Evolutionary conservation across 2,329 filamentous ascomycete genomes (phyloP), one percentile per base, ranked within the genome.

Genomic region (Bertia moriformis): DNA sequence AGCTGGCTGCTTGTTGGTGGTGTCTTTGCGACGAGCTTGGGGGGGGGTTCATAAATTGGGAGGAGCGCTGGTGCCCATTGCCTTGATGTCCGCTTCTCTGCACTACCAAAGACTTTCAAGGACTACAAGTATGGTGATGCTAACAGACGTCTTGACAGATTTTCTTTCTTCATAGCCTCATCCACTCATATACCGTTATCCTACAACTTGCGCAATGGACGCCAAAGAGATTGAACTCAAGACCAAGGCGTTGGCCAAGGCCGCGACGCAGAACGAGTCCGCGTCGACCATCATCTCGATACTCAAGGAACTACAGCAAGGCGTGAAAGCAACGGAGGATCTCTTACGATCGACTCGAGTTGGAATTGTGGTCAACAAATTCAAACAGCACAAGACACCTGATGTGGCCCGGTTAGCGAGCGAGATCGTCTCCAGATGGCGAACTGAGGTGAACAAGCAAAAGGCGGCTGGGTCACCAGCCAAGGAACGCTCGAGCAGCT

Each of bases 291-390:
- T 79, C 27, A 52, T 74, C 37, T 62, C 61, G 22, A 60, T 79
- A 32, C 60, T 80, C 32, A 66, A 63, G 49, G 69, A 76, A 38
- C 63, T 78, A 14, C 69, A 73, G 45, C 63, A 64, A 36, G 71
- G 69, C 27, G 67, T 78, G 40, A 65, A 65, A 36, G 68, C 73
- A 22, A 73, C 69, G 22, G 75, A 80, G 51, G 71, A 78, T 40
- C 58, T 78, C 3, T 60, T 80, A 44, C 71, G 75, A 40, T 65
- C 66, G 27, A 78, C 73, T 20, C 68, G 68, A 40, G 74, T 79
- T 44, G 75, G 75, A 45, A 69, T 78, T 42, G 68, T 68, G 20
- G 73, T 79, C 46, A 77, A 77, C 58, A 71, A 70, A 47, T 61
- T 77, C 43, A 73, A 75, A 49, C 63, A 67, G 44, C 65, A 73